Evolutionary conservation across 2,329 filamentous ascomycete genomes (phyloP).

Genomic region (Arthrinium phaeospermum): DNA sequence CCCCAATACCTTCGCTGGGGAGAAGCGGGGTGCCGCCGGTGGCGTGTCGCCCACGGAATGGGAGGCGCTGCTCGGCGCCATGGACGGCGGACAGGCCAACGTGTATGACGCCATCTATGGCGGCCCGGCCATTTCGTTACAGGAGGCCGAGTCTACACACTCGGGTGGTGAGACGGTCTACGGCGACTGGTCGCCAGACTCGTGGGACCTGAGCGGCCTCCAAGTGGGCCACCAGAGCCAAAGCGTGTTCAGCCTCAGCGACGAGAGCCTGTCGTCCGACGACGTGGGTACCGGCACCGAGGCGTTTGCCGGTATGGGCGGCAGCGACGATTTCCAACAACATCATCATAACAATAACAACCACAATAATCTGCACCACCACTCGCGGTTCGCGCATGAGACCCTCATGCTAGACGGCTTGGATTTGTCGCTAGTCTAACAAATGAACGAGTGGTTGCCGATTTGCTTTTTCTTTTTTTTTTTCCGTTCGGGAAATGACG

Average conservation of each 20-base stretch:
- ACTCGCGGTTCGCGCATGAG: conserved; percentile 18
- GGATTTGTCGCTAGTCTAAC: not conserved
- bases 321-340: not conserved
- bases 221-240: conserved; percentile 51
- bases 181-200: conserved; percentile 61
- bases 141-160: conserved; percentile 50
- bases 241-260: conserved; percentile 61
- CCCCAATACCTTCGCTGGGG: conserved; percentile 36
- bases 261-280: conserved; percentile 62
- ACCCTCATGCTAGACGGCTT: conserved; percentile 10
- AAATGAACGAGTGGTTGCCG: not conserved
- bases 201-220: conserved; percentile 60
- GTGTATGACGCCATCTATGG: conserved; percentile 87
- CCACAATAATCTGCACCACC: not conserved
- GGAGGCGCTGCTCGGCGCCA: conserved; percentile 80
- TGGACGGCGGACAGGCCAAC: conserved; percentile 81
- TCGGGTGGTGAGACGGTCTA: conserved; percentile 32
- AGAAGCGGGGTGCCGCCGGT: conserved; percentile 42
- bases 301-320: not conserved
- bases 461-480: not conserved
- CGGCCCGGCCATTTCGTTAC: conserved; percentile 58
- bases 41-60: conserved; percentile 72
- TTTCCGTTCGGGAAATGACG: not conserved
- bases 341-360: not conserved
- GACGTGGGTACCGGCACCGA: conserved; percentile 50